Percentiles rank a stretch among this genome's conserved stretches.
These are phyloP conservation scores for Pisolithus thermaeus DNA, from an alignment of 1,284 basidiomycete species.

Conservation along the genomic window DNA sequence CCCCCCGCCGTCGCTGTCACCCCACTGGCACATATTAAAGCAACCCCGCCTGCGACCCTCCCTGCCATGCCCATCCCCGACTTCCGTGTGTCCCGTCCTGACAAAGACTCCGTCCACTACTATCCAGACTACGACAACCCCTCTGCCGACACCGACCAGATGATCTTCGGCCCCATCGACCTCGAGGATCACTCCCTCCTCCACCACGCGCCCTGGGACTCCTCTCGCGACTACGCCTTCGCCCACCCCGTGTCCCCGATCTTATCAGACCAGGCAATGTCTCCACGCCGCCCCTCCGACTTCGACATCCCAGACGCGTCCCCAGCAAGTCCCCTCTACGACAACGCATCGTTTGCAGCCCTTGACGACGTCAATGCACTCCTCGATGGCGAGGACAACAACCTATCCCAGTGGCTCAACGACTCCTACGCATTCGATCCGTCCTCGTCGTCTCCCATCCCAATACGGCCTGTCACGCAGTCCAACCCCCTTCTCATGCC, in stretches of 20 bases:
- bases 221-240: slow-evolving; percentile 33
- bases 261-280: slow-evolving; percentile 26
- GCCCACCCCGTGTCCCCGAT: slow-evolving; percentile 30
- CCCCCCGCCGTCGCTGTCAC: slow-evolving; percentile 11
- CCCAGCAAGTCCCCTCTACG: slow-evolving; percentile 26
- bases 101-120: slow-evolving; percentile 39
- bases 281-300: slow-evolving; percentile 26
- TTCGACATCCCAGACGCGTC: slow-evolving; percentile 33
- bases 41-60: slow-evolving; percentile 18
- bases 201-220: slow-evolving; percentile 41
- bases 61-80: slow-evolving; percentile 35
- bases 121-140: slow-evolving; percentile 27
- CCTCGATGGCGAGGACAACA: slow-evolving; percentile 39
- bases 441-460: slow-evolving; percentile 55
- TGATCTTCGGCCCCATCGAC: slow-evolving; percentile 61
- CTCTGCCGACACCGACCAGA: slow-evolving; percentile 41
- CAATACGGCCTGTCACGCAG: slow-evolving; percentile 45
- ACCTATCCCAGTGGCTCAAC: slow-evolving; percentile 52
- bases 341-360: slow-evolving; percentile 19
- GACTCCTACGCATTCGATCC: slow-evolving; percentile 39
- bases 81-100: slow-evolving; percentile 30
- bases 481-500: slow-evolving; percentile 35
- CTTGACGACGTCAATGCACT: slow-evolving; percentile 27
- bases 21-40: slow-evolving; percentile 26
- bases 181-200: slow-evolving; percentile 47